These are phyloP conservation scores for Aspergillus proliferans DNA, from an alignment of 2,329 filamentous ascomycete genomes.

Conservation along the genomic window DNA sequence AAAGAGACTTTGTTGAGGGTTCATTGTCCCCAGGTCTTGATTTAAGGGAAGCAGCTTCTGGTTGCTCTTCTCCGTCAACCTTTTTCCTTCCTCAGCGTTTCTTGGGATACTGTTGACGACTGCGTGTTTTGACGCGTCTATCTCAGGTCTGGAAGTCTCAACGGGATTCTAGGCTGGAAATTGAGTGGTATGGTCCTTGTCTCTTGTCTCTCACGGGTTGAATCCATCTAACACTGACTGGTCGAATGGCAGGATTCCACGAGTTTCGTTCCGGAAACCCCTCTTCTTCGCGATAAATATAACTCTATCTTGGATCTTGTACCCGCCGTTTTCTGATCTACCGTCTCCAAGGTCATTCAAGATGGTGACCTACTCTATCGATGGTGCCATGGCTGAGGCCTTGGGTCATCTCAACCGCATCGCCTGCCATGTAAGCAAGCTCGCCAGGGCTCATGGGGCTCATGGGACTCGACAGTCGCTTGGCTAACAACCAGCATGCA, in stretches of 20 bases:
- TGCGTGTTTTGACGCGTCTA: neutral
- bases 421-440: slow-evolving; percentile 19
- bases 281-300: neutral
- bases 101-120: too few species aligned
- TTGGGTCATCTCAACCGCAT: slow-evolving; percentile 21
- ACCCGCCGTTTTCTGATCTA: neutral
- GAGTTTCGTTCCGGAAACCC: neutral
- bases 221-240: neutral
- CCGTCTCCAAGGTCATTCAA: neutral
- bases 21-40: neutral
- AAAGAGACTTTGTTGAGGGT: neutral
- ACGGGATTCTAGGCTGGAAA: neutral
- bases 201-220: neutral
- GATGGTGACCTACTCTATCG: slow-evolving; percentile 17
- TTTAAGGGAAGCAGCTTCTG: neutral
- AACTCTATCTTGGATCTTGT: neutral
- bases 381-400: slow-evolving; percentile 25
- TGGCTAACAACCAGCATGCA: slow-evolving; percentile 6
- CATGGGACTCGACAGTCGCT: neutral
- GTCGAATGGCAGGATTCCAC: neutral
- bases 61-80: neutral
- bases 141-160: neutral
- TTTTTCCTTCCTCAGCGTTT: too few species aligned
- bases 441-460: neutral
- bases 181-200: neutral